A percentile compares a stretch with the other conserved stretches of the same genome.
Evolutionary conservation across 2,329 filamentous ascomycete genomes (phyloP).

Genomic region (Thermoascus crustaceus): DNA sequence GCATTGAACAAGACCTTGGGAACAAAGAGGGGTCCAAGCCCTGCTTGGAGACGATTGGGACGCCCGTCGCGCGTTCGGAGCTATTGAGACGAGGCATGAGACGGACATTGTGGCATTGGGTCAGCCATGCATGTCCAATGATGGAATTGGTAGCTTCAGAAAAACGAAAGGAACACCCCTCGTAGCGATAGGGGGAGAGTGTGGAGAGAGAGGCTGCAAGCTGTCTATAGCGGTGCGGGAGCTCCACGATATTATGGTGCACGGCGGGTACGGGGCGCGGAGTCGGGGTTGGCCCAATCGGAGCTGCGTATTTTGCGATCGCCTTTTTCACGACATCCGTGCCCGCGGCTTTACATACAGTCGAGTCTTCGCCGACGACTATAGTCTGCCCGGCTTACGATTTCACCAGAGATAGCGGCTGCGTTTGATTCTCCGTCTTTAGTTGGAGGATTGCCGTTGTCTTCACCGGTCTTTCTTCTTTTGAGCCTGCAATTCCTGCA

Average conservation of each 20-base stretch:
- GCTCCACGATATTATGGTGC: slow-evolving; percentile 2
- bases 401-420: too few relatives aligned
- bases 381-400: too few relatives aligned
- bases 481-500: not conserved
- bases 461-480: too few relatives aligned
- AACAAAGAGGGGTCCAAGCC: slow-evolving; percentile 21
- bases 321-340: slow-evolving; percentile 26
- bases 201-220: slow-evolving; percentile 5
- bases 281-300: slow-evolving; percentile 30
- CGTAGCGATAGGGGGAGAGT: slow-evolving; percentile 2
- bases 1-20: slow-evolving; percentile 21
- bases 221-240: slow-evolving; percentile 1
- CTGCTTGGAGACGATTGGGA: slow-evolving; percentile 42
- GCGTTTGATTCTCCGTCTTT: too few relatives aligned
- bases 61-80: slow-evolving; percentile 44
- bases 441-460: too few relatives aligned
- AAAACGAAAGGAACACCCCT: not conserved
- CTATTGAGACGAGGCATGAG: slow-evolving; percentile 57
- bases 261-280: slow-evolving; percentile 20
- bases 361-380: slow-evolving; percentile 1
- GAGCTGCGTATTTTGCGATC: slow-evolving; percentile 24
- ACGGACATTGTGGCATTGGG: slow-evolving; percentile 50
- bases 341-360: not conserved
- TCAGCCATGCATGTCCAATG: slow-evolving; percentile 26
- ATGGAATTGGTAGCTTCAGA: not conserved